These are phyloP conservation scores for Elongisporangium prolatum DNA, from an alignment of 352 stramenopile genomes.

Conservation along the genomic window DNA sequence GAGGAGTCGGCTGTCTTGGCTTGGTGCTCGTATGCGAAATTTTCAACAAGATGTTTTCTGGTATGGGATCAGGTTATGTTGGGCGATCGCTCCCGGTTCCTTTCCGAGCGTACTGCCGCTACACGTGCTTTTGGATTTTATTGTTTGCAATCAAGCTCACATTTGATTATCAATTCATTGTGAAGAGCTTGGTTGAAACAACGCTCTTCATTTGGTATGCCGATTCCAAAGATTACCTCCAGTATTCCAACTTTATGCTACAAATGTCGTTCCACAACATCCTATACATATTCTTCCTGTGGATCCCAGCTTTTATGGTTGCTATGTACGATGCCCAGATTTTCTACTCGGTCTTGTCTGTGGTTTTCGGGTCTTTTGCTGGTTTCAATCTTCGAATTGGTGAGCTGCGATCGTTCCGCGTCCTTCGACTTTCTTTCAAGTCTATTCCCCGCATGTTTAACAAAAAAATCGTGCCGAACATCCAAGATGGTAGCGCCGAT, in stretches of 20 bases:
- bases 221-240: conserved; percentile 59
- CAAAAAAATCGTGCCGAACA: conserved; percentile 86
- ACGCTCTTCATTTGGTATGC: conserved; percentile 85
- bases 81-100: conserved; percentile 72
- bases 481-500: conserved; percentile 45
- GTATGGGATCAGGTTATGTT: conserved; percentile 67
- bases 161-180: conserved; percentile 86
- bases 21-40: conserved; percentile 63
- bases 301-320: conserved; percentile 77
- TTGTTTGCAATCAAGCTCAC: conserved; percentile 71
- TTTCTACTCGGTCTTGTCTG: conserved; percentile 78
- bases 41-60: conserved; percentile 66
- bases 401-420: conserved; percentile 80
- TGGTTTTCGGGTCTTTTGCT: conserved; percentile 75
- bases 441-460: conserved; percentile 85
- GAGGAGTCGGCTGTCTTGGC: conserved; percentile 34
- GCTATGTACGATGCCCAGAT: conserved; percentile 88
- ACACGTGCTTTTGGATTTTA: conserved; percentile 81
- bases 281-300: conserved; percentile 78
- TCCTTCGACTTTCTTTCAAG: conserved; percentile 82
- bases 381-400: conserved; percentile 85
- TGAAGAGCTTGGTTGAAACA: conserved; percentile 82
- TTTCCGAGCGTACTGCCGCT: conserved; percentile 62
- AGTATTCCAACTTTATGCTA: conserved; percentile 82
- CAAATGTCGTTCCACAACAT: conserved; percentile 84